Base-by-base conservation (phyloP, 2,329 filamentous ascomycete genomes). In the Hymenoscyphus scutula region DNA sequence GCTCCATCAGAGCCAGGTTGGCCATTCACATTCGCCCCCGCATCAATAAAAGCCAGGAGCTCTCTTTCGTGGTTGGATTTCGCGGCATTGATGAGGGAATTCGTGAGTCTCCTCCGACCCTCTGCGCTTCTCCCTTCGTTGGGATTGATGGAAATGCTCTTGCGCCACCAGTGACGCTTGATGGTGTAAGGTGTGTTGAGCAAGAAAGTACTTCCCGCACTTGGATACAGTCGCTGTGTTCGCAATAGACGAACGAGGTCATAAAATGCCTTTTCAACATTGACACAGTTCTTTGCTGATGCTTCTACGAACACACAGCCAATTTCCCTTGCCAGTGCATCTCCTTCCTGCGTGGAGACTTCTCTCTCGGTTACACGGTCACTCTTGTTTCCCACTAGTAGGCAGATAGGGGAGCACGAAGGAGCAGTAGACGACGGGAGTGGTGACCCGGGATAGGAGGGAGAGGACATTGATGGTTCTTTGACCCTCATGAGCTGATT, bases 211-310 rank as follows among this genome's bases (percentile, higher is more conserved):
- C 38, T 45, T 17, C 15, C 15, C 19, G n/a, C 15, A 10, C 25
- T 30, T 8, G 30, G 30, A 30, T 30, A 5, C 23, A 27, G 19
- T 25, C 90, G 84, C 77, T 96, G 91, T 72, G 89, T 86, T 70
- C 93, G 87, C 67, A 97, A 81, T 76, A 92, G 89, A 68, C 93
- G 82, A 56, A 97, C 93, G 6, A 97, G 92, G 72, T 97, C 93
- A 77, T 96, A 97, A 74, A 97, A 97, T 27, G 91, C 92, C 81
- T 95, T 97, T 77, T 96, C 93, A 61, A 96, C 92, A 72, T 97
- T 96, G 80, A 96, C 91, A 79, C 92, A 96, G 76, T 96, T 96
- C 80, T 97, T 97, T 48, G 92, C 92, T 6, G 92, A 96, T 0
- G 92, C 92, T 77, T 97, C 92, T 71, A 96, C 91, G 71, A 97